Base-by-base conservation (phyloP, 2,329 filamentous ascomycete genomes). In the Aspergillus sp. region DNA sequence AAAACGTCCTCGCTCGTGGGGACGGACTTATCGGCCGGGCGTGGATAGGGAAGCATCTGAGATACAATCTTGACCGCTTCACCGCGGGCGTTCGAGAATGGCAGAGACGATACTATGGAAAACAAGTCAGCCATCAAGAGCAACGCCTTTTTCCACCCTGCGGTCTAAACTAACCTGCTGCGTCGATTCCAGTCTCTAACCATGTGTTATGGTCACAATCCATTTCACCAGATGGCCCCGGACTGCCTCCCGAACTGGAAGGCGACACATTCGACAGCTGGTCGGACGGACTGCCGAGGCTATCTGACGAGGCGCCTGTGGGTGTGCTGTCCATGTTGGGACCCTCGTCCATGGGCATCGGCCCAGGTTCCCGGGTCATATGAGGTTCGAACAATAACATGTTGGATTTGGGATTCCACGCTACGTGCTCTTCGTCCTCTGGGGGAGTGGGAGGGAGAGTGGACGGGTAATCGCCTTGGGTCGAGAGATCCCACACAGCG, bases 1-100 rank as follows among this genome's bases (percentile, higher is more conserved):
- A 86, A 87, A 26, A 85, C 77, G 29, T 72, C 75, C 31, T 73
- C 71, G 31, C 71, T 65, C 29, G 68, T 67, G 3, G 72, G 67
- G 20, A 69, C 67, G 11, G 71, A 63, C 56, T 73, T 70, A 36
- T 75, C 71, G 6, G 72, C 65, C n/a, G 73, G 68, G 26, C 67
- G 67, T 10, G 85, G 84, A 63, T 80, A 85, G 16, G 85, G 85
- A 11, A 87, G 76, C 18, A 85, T 85, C 66, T 88, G 85, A 14
- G 85, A 86, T 20, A 87, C 79, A 36, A 87, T 78, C 65, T 82
- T 83, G 54, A 87, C 75, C 20, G 81, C 78, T 62, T 79, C 75
- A n/a, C 69, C 68, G 57, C 67, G 71, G 32, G 63, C 65, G 53
- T 74, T 76, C 1, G 75, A 73, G n/a, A 71, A 64, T 3, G 67